Percentiles rank a stretch among this genome's conserved stretches.
Conservation (phyloP, 192 early-diverging fungal species). For the Umbelopsis sp. region DNA sequence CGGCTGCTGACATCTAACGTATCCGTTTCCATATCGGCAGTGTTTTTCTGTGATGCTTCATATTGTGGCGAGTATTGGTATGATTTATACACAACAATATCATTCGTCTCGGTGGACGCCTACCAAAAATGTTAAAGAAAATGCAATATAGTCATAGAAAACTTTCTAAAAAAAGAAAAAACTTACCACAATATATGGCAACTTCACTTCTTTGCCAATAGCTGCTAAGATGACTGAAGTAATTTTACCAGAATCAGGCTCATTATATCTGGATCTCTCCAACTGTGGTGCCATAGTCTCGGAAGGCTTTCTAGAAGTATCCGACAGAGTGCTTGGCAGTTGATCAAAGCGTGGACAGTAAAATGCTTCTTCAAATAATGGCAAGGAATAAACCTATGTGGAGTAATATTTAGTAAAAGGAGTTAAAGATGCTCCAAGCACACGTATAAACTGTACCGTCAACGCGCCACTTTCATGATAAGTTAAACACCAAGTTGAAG, state of each 20-base stretch:
- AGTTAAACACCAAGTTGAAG: conserved; percentile 67
- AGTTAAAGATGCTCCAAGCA: no score
- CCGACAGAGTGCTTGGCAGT: conserved; percentile 56
- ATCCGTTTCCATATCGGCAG: neutral
- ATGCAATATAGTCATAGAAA: neutral
- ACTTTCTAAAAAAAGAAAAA: neutral
- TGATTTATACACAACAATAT: conserved; percentile 75
- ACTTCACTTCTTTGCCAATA: conserved; percentile 59
- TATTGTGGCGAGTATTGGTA: conserved; percentile 53
- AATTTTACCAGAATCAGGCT: conserved; percentile 49
- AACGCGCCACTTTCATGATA: conserved; percentile 66
- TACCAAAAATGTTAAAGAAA: conserved; percentile 34
- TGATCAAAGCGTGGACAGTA: conserved; percentile 60
- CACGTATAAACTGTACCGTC: conserved; percentile 47
- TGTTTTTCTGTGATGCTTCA: conserved; percentile 26
- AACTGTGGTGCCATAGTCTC: conserved; percentile 10
- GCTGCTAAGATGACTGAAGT: conserved; percentile 71
- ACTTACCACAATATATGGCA: conserved; percentile 74
- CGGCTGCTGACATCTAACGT: conserved; percentile 41
- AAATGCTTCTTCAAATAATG: conserved; percentile 60
- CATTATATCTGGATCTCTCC: neutral
- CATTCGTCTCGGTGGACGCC: conserved; percentile 64
- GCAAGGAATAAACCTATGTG: conserved; percentile 55
- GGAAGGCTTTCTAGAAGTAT: conserved; percentile 44
- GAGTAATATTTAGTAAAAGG: no score